These are phyloP conservation scores for Anethum foeniculum DNA, from an alignment of 140 eudicot genomes.

Conservation along the genomic window DNA sequence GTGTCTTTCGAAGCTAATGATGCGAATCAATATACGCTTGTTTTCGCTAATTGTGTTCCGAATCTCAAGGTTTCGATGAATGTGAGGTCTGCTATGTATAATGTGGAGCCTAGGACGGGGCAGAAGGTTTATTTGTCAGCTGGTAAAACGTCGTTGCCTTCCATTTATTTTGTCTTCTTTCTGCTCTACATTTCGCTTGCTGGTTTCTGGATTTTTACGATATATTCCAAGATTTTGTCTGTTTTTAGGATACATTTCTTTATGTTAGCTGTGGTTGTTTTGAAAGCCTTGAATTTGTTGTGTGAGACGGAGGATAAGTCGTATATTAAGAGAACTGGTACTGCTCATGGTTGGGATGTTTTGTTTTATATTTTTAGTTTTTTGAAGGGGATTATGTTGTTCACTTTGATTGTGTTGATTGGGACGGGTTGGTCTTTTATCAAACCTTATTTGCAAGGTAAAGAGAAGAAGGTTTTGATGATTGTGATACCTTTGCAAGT, in stretches of 20 bases:
- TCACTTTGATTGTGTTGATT: slow-evolving; percentile 11
- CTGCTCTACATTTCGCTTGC: slow-evolving; percentile 10
- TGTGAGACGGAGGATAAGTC: slow-evolving; percentile 7
- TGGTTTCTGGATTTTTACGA: slow-evolving; percentile 4
- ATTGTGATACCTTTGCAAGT: slow-evolving; percentile 12
- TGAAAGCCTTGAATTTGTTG: slow-evolving; percentile 6
- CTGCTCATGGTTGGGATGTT: slow-evolving; percentile 12
- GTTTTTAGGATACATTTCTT: slow-evolving; percentile 11
- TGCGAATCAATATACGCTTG: slow-evolving; percentile 17
- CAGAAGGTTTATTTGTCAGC: slow-evolving; percentile 18
- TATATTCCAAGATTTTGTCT: slow-evolving; percentile 9
- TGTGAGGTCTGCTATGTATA: slow-evolving; percentile 19
- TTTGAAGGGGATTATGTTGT: slow-evolving; percentile 3
- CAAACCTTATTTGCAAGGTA: slow-evolving; percentile 11
- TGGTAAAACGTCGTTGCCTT: slow-evolving; percentile 19
- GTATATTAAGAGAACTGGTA: not conserved
- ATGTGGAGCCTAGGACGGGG: slow-evolving; percentile 10
- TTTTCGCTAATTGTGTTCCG: slow-evolving; percentile 22
- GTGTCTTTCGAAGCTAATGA: slow-evolving; percentile 8
- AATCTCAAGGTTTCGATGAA: slow-evolving; percentile 21
- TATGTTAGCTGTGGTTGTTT: slow-evolving; percentile 3
- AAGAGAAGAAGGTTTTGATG: slow-evolving; percentile 10
- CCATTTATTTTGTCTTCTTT: slow-evolving; percentile 15
- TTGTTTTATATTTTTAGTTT: slow-evolving; percentile 8
- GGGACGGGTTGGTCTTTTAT: slow-evolving; percentile 15